Evolutionary conservation across 805 yeast species (phyloP), one percentile per base, ranked within the genome.

Genomic region (Metschnikowia dekortorum): DNA sequence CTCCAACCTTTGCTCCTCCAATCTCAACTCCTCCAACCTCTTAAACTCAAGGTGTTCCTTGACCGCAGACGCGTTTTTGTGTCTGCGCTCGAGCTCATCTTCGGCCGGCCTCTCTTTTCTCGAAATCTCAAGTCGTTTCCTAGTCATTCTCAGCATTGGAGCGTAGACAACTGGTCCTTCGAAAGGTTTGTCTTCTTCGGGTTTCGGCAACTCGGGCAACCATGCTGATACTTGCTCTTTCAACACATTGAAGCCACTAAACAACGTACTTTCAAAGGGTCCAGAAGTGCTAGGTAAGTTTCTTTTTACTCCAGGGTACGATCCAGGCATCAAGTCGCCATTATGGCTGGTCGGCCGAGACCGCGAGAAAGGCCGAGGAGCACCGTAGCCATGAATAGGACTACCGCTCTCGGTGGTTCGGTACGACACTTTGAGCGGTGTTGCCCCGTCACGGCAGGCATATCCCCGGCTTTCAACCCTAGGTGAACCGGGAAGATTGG

Each of bases 81-180:
- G 37, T 14, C 45, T 33, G 45, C 36, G 37, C 32, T 42, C 45
- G 16, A 42, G 45, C 31, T 26, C 34, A 4, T 42, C 38, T 22
- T 42, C 38, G 14, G 30, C 37, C 7, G 45, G 45, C 13, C 45
- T 33, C 31, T 42, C 45, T 16, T 42, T 42, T 13, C 45, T 22
- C 18, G 34, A 8, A 14, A 42, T 42, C 4, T 42, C 45, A 13
- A 42, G 31, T 2, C 45, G 45, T 13, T 42, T 42, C 31, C 26
- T 33, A 18, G 45, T 42, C 45, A 42, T 28, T 11, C n/a, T 33
- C 45, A 42, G 45, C 33, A 42, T 42, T 22, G 45, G 45, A 10
- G 37, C 45, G 32, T 39, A 10, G 4, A 39, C 42, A 9, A 39
- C 26, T 13, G 16, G 16, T 3, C 38, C 13, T 6, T n/a, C 31